phyloP scores from a whole-genome alignment of 257 asterid genomes.

The Solanum dulcamara region DNA sequence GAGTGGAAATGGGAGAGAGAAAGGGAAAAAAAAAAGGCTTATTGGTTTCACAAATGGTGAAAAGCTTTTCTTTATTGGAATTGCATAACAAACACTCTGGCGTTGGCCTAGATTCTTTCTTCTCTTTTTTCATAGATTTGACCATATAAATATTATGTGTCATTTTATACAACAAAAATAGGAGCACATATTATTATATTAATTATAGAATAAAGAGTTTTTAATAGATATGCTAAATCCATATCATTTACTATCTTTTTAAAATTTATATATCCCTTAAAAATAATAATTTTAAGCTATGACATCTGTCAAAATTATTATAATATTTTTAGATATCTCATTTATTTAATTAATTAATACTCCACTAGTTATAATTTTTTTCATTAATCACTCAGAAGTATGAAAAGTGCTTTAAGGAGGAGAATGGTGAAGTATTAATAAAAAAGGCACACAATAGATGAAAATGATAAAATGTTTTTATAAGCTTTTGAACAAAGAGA shows the following conservation, averaged over 20 bases:
- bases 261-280: neutral
- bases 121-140: neutral
- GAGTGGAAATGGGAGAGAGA: neutral
- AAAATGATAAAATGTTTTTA: too few species aligned
- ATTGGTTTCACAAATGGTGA: neutral
- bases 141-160: neutral
- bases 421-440: neutral
- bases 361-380: neutral
- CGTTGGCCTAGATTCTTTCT: neutral
- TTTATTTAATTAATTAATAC: neutral
- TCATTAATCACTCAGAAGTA: too few species aligned
- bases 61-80: neutral
- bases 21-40: neutral
- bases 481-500: too few species aligned
- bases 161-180: neutral
- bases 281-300: neutral
- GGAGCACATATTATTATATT: neutral
- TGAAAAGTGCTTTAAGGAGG: neutral
- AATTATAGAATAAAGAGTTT: neutral
- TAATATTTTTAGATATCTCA: neutral
- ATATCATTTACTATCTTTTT: neutral
- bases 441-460: too few species aligned
- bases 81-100: neutral
- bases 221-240: neutral
- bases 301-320: neutral